Evolutionary conservation across 495 filamentous ascomycete species (phyloP).

Genomic region (Xylaria castorea): DNA sequence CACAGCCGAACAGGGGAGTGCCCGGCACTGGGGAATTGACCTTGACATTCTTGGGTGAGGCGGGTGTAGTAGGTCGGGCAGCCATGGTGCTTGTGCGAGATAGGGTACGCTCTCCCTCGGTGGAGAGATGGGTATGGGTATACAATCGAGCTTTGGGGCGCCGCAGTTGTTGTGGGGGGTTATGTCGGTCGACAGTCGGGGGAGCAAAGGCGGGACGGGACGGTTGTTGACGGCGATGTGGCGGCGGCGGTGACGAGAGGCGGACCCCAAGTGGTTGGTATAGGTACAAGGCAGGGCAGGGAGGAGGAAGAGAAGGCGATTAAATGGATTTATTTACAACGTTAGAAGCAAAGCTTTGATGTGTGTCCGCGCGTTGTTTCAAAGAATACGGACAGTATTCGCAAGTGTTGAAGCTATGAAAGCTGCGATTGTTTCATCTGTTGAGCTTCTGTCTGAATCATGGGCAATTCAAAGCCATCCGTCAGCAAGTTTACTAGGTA

Average conservation of each 20-base stretch:
- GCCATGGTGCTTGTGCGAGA: constrained; percentile 40
- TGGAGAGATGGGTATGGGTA: not conserved
- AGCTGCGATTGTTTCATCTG: not conserved
- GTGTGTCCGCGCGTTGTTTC: not conserved
- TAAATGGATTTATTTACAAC: not conserved
- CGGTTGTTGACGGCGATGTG: not conserved
- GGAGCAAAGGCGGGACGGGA: not conserved
- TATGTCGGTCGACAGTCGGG: constrained; percentile 14
- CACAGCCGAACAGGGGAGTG: constrained; percentile 61
- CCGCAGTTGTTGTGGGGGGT: not conserved
- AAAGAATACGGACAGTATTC: not conserved
- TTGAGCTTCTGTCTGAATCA: not conserved
- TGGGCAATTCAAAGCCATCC: not conserved
- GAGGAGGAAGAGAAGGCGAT: not conserved
- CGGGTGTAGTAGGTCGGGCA: constrained; percentile 55
- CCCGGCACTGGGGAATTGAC: constrained; percentile 59
- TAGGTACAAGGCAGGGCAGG: not conserved
- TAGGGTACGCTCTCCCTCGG: not conserved
- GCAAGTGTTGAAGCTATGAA: not conserved
- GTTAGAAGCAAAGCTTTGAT: not conserved
- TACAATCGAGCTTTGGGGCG: not conserved
- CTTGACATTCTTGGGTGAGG: constrained; percentile 60
- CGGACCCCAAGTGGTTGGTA: not conserved
- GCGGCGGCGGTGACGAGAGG: constrained; percentile 4
- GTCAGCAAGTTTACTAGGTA: constrained; percentile 1